phyloP scores from a whole-genome alignment of 495 filamentous ascomycete genomes.

The Amorphotheca resinae region DNA sequence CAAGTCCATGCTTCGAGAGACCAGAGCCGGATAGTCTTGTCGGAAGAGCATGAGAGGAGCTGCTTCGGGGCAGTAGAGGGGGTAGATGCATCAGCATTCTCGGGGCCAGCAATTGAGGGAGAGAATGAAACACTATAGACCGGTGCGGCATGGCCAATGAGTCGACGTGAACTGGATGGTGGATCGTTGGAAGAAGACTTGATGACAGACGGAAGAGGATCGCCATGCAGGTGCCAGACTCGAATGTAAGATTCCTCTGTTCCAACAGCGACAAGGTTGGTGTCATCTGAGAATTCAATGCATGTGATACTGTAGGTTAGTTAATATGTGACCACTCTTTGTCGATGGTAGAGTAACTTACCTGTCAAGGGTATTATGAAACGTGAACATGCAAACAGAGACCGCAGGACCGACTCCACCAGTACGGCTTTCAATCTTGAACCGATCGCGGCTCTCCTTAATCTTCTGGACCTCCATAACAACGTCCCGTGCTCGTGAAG shows the following conservation, averaged over 20 bases:
- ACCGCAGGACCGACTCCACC: slow-evolving; percentile 69
- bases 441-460: slow-evolving; percentile 84
- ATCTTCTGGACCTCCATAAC: slow-evolving; percentile 89
- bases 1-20: slow-evolving; percentile 80
- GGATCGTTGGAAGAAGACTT: slow-evolving; percentile 22
- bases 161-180: slow-evolving; percentile 54
- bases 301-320: slow-evolving; percentile 56
- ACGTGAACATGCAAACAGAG: slow-evolving; percentile 90
- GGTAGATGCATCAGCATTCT: slow-evolving; percentile 30
- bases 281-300: slow-evolving; percentile 86
- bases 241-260: slow-evolving; percentile 91
- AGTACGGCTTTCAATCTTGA: slow-evolving; percentile 66
- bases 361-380: slow-evolving; percentile 89
- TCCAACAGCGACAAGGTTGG: slow-evolving; percentile 69
- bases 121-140: slow-evolving; percentile 87
- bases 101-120: slow-evolving; percentile 46
- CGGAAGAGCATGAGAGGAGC: slow-evolving; percentile 76
- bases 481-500: slow-evolving; percentile 75
- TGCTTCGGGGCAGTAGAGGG: slow-evolving; percentile 54
- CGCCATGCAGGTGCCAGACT: slow-evolving; percentile 79
- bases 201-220: slow-evolving; percentile 37
- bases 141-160: slow-evolving; percentile 84
- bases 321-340: slow-evolving; percentile 9
- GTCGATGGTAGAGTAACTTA: slow-evolving; percentile 28
- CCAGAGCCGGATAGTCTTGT: slow-evolving; percentile 84